Percentiles rank a stretch among this genome's conserved stretches.
Conservation (phyloP, 805 yeast species). For the Starmerella geochares region DNA sequence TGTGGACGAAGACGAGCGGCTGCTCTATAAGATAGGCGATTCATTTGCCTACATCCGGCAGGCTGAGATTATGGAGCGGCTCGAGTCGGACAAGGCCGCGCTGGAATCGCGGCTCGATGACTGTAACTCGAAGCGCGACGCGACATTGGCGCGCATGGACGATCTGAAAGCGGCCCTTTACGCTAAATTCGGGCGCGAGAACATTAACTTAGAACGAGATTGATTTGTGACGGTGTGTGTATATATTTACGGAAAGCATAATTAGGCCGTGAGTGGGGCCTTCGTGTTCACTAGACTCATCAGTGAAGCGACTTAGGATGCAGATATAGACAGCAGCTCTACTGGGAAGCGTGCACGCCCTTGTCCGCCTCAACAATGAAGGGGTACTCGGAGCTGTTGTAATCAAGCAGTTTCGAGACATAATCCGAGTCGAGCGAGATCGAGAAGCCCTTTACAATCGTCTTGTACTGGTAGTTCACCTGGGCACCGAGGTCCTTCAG, state of each 20-base stretch:
- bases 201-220: slow-evolving; percentile 65
- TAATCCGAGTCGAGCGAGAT: slow-evolving; percentile 33
- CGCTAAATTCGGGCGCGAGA: slow-evolving; percentile 74
- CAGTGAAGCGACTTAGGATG: not conserved
- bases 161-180: slow-evolving; percentile 65
- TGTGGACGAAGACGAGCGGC: slow-evolving; percentile 47
- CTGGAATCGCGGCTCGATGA: slow-evolving; percentile 43
- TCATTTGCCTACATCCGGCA: slow-evolving; percentile 61
- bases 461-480: slow-evolving; percentile 40
- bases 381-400: slow-evolving; percentile 31
- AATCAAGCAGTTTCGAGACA: slow-evolving; percentile 22
- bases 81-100: slow-evolving; percentile 52
- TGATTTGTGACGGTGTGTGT: not conserved
- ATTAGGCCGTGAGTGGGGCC: no score
- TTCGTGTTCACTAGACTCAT: no score
- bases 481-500: slow-evolving; percentile 37
- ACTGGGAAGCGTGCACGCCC: slow-evolving; percentile 25
- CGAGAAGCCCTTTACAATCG: slow-evolving; percentile 42
- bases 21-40: slow-evolving; percentile 68
- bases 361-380: slow-evolving; percentile 41
- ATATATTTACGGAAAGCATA: not conserved
- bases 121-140: slow-evolving; percentile 41
- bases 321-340: not conserved
- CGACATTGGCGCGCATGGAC: slow-evolving; percentile 44
- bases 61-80: slow-evolving; percentile 51